These are phyloP conservation scores for Echium plantagineum DNA, from an alignment of 257 asterid genomes.

Conservation along the genomic window DNA sequence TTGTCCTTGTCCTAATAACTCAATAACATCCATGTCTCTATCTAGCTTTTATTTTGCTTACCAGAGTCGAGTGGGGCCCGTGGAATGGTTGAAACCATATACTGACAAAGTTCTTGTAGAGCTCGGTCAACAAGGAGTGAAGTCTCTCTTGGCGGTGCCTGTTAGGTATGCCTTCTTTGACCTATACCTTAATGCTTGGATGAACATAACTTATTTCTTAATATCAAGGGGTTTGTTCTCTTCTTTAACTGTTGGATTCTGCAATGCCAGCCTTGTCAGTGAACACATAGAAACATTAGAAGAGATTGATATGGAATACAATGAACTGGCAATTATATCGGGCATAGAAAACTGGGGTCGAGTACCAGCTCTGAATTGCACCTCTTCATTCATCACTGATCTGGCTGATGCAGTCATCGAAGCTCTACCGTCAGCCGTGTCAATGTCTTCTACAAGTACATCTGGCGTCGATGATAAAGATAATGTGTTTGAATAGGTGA, in stretches of 20 bases:
- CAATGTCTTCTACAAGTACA: conserved; percentile 31
- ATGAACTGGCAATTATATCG: conserved; percentile 68
- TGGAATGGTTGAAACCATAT: conserved; percentile 94
- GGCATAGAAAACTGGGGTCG: conserved; percentile 94
- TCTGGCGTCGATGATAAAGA: conserved; percentile 26
- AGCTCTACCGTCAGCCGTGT: conserved; percentile 70
- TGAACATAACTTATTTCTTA: too few relatives aligned
- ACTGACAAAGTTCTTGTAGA: conserved; percentile 94
- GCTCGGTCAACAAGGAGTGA: conserved; percentile 83
- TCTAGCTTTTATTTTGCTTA: neutral
- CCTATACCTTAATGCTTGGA: neutral
- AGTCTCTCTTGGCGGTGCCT: conserved; percentile 85
- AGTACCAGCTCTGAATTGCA: conserved; percentile 93
- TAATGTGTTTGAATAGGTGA: conserved; percentile 30
- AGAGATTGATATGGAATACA: conserved; percentile 96
- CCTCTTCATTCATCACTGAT: conserved; percentile 66
- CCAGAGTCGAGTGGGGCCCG: conserved; percentile 98
- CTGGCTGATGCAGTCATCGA: conserved; percentile 89
- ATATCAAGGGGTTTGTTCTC: neutral
- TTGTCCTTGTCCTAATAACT: neutral
- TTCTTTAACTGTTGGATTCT: neutral
- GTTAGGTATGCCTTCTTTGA: conserved; percentile 42
- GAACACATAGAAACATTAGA: conserved; percentile 99
- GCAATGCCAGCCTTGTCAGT: conserved; percentile 70
- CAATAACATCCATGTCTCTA: neutral